A percentile compares a stretch with the other conserved stretches of the same genome.
phyloP scores from a whole-genome alignment of 192 early-diverging fungal species.

The Phycomyces blakesleeanus region DNA sequence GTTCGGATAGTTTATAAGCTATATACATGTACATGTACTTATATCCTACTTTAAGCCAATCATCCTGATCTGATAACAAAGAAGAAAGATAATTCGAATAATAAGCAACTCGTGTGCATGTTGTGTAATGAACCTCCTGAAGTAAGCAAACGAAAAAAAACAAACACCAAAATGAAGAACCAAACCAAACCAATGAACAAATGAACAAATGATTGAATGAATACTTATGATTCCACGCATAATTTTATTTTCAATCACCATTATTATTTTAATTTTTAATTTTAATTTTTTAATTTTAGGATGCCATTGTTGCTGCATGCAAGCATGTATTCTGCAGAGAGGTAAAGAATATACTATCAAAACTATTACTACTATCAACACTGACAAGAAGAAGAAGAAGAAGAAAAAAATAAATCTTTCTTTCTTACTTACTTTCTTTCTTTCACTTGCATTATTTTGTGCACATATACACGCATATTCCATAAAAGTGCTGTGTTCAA shows the following conservation, averaged over 20 bases:
- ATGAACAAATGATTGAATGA: too few species aligned
- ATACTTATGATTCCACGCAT: too few species aligned
- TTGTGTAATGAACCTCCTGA: slow-evolving; percentile 76
- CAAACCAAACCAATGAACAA: background rate
- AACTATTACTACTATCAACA: too few species aligned
- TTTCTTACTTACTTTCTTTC: too few species aligned
- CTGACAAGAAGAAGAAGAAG: slow-evolving; percentile 42
- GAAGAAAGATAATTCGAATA: slow-evolving; percentile 42
- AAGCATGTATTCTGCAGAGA: slow-evolving; percentile 90
- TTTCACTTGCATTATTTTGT: too few species aligned
- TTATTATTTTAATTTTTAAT: too few species aligned
- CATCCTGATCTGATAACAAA: slow-evolving; percentile 81
- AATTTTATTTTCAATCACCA: too few species aligned
- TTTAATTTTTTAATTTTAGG: slow-evolving; percentile 70
- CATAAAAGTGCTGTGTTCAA: slow-evolving; percentile 27
- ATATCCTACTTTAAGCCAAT: slow-evolving; percentile 45
- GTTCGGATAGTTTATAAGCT: too few species aligned
- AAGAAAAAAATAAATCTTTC: background rate
- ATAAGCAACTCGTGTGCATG: slow-evolving; percentile 76
- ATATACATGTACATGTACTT: too few species aligned
- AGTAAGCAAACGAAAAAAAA: too few species aligned
- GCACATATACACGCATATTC: too few species aligned
- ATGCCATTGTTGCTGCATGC: slow-evolving; percentile 79
- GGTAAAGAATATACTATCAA: too few species aligned
- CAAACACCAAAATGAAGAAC: background rate